Evolutionary conservation across 2,329 filamentous ascomycete genomes (phyloP).

Genomic region (Onygenales sp.): DNA sequence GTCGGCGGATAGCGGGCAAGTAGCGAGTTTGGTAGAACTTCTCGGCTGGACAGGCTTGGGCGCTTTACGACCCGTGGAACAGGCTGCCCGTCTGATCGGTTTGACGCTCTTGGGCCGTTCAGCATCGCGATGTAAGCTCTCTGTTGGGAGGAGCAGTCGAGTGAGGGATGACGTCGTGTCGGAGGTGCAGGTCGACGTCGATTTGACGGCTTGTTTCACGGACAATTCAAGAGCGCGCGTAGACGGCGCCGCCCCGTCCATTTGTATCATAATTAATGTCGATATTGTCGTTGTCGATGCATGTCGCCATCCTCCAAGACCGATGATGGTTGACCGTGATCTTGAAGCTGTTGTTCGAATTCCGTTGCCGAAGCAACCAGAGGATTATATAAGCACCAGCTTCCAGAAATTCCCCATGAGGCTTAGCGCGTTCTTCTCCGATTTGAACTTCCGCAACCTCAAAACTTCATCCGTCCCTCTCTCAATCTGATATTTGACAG

Average conservation of each 20-base stretch:
- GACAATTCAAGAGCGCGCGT: conserved; percentile 28
- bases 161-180: conserved; percentile 31
- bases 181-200: conserved; percentile 44
- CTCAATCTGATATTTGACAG: not conserved
- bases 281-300: not conserved
- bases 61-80: conserved; percentile 17
- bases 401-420: not conserved
- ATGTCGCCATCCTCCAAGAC: not conserved
- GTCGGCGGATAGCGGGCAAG: conserved; percentile 17
- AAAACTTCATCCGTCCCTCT: no score
- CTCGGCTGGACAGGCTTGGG: conserved; percentile 18
- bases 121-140: conserved; percentile 10
- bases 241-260: not conserved
- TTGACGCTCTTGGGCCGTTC: conserved; percentile 16
- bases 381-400: not conserved
- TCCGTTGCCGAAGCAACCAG: conserved; percentile 1
- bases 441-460: not conserved
- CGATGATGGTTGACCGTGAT: not conserved
- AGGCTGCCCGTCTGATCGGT: conserved; percentile 15
- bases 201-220: conserved; percentile 47
- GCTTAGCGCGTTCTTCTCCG: not conserved
- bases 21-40: conserved; percentile 16
- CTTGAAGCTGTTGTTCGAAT: not conserved
- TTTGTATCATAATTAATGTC: not conserved
- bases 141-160: conserved; percentile 24